Percentiles rank a stretch among this genome's conserved stretches.
phyloP scores from a whole-genome alignment of 495 filamentous ascomycete species.

The Margaritispora aquatica region DNA sequence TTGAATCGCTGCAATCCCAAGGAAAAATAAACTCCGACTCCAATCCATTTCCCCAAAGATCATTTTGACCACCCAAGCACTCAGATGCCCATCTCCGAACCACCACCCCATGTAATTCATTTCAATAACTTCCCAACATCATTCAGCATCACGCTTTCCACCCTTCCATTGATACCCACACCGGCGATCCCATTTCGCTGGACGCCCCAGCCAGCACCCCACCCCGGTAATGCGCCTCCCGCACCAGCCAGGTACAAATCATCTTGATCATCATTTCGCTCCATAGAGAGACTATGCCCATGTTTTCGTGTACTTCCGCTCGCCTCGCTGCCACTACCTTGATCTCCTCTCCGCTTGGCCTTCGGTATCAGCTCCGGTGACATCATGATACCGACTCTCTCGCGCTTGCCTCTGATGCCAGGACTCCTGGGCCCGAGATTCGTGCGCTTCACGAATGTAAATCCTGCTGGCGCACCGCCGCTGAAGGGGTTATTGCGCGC shows the following conservation, averaged over 20 bases:
- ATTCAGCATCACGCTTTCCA: slow-evolving; percentile 19
- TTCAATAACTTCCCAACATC: slow-evolving; percentile 23
- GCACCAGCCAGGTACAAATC: slow-evolving; percentile 13
- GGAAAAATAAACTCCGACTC: too few species aligned
- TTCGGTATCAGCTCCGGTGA: slow-evolving; percentile 19
- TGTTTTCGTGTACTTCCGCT: background rate
- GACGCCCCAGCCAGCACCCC: slow-evolving; percentile 19
- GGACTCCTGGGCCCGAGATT: slow-evolving; percentile 10
- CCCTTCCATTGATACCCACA: background rate
- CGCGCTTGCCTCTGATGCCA: slow-evolving; percentile 15
- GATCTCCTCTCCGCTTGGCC: background rate
- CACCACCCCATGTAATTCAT: background rate
- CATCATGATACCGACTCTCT: slow-evolving; percentile 22
- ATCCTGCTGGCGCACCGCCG: slow-evolving; percentile 19
- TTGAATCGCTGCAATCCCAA: too few species aligned
- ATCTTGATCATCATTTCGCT: slow-evolving; percentile 6
- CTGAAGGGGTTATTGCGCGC: slow-evolving; percentile 9
- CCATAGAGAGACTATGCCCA: background rate
- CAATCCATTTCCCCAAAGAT: too few species aligned
- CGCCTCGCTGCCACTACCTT: slow-evolving; percentile 2
- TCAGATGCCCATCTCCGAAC: background rate
- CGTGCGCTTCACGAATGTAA: slow-evolving; percentile 1
- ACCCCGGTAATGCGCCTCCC: slow-evolving; percentile 5
- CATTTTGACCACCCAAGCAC: background rate
- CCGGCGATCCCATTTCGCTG: slow-evolving; percentile 11